Conservation (phyloP, 495 filamentous ascomycete species). For the Penicillium coffeae region DNA sequence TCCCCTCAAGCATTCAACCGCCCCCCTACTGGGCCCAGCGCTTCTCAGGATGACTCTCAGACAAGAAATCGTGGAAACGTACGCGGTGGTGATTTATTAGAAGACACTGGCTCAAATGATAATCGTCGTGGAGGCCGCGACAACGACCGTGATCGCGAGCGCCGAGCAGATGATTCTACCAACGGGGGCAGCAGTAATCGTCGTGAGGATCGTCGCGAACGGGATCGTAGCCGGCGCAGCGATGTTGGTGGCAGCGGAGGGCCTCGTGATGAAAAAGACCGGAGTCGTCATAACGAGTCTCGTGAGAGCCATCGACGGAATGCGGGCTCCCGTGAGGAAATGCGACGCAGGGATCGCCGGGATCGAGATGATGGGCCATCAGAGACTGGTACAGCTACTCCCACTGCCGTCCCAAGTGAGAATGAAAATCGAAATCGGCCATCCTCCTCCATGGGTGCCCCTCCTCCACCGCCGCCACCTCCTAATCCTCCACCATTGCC, state of each 20-base stretch:
- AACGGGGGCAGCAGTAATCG: constrained; percentile 22
- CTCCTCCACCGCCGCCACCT: constrained; percentile 30
- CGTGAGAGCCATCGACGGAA: constrained; percentile 34
- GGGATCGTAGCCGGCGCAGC: constrained; percentile 39
- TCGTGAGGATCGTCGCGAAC: constrained; percentile 37
- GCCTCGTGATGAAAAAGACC: constrained; percentile 32
- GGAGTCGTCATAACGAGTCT: constrained; percentile 19
- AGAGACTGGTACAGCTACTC: constrained; percentile 8
- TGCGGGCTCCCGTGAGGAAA: constrained; percentile 36
- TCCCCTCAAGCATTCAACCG: constrained; percentile 28
- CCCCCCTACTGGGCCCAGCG: constrained; percentile 25
- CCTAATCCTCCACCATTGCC: constrained; percentile 27
- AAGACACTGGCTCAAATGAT: constrained; percentile 29
- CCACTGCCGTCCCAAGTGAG: constrained; percentile 20
- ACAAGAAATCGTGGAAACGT: constrained; percentile 16
- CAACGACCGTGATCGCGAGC: constrained; percentile 29
- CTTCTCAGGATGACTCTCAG: constrained; percentile 21
- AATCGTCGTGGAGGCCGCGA: constrained; percentile 20
- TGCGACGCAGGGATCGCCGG: constrained; percentile 41
- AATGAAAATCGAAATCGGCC: constrained; percentile 40
- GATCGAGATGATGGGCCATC: constrained; percentile 24
- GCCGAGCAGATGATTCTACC: constrained; percentile 29
- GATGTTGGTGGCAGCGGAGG: constrained; percentile 26
- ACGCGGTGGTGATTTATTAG: constrained; percentile 31
- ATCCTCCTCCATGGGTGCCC: constrained; percentile 35